These are phyloP conservation scores for Lotmaria passim DNA, from an alignment of 208 protist species.

Conservation along the genomic window DNA sequence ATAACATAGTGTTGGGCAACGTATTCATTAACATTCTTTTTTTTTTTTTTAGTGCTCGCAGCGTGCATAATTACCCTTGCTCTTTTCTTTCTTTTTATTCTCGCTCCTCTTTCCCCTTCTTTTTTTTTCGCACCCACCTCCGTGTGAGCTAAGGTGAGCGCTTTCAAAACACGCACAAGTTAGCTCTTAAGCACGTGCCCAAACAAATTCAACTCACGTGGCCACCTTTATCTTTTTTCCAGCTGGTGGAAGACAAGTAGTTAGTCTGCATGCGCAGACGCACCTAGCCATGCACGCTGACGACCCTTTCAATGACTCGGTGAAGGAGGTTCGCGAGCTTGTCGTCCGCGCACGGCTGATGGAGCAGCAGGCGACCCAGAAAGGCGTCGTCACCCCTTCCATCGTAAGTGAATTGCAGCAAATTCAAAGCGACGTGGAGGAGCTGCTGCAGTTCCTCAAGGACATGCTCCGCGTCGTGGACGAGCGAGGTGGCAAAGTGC, in stretches of 20 bases:
- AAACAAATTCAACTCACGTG: no score
- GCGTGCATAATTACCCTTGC: no score
- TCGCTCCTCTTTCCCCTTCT: no score
- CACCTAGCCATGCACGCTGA: conserved; percentile 24
- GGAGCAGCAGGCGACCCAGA: conserved; percentile 52
- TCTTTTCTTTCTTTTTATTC: no score
- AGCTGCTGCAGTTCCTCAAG: conserved; percentile 62
- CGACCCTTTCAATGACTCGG: conserved; percentile 83
- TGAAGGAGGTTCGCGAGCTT: conserved; percentile 63
- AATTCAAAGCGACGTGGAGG: conserved; percentile 47
- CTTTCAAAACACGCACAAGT: no score
- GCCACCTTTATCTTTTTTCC: no score
- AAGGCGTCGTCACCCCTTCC: conserved; percentile 54
- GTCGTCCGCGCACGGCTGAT: conserved; percentile 55
- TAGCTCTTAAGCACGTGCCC: no score
- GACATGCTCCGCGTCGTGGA: conserved; percentile 70
- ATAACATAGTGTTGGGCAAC: no score
- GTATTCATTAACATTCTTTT: no score
- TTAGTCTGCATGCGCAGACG: neutral
- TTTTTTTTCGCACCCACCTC: no score
- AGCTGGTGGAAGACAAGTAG: neutral
- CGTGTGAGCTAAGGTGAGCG: no score
- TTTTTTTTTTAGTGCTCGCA: no score
- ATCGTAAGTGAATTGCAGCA: conserved; percentile 47
- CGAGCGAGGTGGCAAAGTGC: conserved; percentile 65